Evolutionary conservation across 2,329 filamentous ascomycete species (phyloP).

Genomic region (Conoideocrella luteorostrata): DNA sequence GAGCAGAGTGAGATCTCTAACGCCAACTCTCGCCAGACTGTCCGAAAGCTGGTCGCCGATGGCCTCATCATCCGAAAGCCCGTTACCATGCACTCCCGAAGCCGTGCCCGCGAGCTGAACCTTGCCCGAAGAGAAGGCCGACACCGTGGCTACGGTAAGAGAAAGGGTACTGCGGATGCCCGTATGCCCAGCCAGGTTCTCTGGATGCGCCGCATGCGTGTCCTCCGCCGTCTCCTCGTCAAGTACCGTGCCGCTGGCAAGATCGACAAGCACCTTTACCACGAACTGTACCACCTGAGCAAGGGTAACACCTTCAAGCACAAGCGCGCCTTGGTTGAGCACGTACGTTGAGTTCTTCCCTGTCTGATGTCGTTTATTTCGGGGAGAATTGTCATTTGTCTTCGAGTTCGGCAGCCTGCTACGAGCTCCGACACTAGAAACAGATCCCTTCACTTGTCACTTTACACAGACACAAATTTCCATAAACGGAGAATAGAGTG

Average conservation of each 20-base stretch:
- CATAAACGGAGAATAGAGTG: neutral
- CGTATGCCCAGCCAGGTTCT: conserved; percentile 98
- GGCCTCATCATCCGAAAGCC: conserved; percentile 99
- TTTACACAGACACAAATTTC: too few relatives aligned
- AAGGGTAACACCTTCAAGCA: conserved; percentile 99
- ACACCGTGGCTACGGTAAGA: conserved; percentile 99
- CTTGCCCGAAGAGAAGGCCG: conserved; percentile 90
- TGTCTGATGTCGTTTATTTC: neutral
- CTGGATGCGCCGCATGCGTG: conserved; percentile 99
- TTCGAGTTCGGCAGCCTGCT: too few relatives aligned
- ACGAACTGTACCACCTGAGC: conserved; percentile 99
- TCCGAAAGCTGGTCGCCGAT: conserved; percentile 99
- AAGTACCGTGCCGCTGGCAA: conserved; percentile 99
- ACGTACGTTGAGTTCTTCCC: conserved; percentile 63
- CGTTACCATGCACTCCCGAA: conserved; percentile 98
- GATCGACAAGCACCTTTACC: conserved; percentile 99
- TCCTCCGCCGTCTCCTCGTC: conserved; percentile 97
- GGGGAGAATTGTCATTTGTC: neutral
- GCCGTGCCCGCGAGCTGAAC: conserved; percentile 91
- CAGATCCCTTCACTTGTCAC: too few relatives aligned
- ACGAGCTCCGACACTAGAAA: too few relatives aligned
- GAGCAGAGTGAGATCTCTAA: conserved; percentile 99
- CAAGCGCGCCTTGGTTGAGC: conserved; percentile 99
- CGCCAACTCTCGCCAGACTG: conserved; percentile 99
- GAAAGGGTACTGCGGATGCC: conserved; percentile 99